Evolutionary conservation across 495 filamentous ascomycete species (phyloP).

Genomic region (Schizothecium vesticola): DNA sequence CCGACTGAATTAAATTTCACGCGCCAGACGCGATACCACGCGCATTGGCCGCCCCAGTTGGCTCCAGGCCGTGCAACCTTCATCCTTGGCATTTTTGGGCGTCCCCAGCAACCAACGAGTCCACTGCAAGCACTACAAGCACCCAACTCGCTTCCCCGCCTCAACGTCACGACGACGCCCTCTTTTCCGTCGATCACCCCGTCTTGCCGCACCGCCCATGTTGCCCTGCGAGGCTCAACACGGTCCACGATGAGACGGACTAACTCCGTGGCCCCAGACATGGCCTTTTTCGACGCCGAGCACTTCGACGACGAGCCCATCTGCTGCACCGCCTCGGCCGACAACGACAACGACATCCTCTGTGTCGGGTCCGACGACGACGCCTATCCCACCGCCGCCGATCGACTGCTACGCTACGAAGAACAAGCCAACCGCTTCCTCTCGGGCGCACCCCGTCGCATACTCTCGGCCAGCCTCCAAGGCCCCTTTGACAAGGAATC

Average conservation of each 20-base stretch:
- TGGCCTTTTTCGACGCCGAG: conserved; percentile 19
- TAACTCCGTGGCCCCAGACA: conserved; percentile 2
- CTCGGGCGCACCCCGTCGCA: conserved; percentile 44
- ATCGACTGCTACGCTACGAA: conserved; percentile 55
- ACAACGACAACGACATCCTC: conserved; percentile 38
- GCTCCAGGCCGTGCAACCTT: not conserved
- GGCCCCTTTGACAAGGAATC: conserved; percentile 55
- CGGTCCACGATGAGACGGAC: not conserved
- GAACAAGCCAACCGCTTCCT: conserved; percentile 54
- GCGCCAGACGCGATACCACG: conserved; percentile 12
- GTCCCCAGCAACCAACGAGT: conserved; percentile 8
- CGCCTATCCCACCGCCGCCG: conserved; percentile 38
- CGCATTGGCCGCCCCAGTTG: not conserved
- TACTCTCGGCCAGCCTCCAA: conserved; percentile 56
- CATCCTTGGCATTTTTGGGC: not conserved
- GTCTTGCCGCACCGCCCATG: conserved; percentile 1
- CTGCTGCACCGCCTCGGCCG: conserved; percentile 38
- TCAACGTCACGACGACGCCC: not conserved
- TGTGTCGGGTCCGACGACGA: conserved; percentile 57
- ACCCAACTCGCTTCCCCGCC: not conserved
- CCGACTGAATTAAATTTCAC: conserved; percentile 20
- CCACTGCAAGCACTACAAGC: not conserved
- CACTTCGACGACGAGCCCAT: conserved; percentile 29
- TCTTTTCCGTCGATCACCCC: not conserved
- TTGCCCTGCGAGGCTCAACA: not conserved